Conservation (phyloP, 257 asterid species). For the Nicotiana knightiana region DNA sequence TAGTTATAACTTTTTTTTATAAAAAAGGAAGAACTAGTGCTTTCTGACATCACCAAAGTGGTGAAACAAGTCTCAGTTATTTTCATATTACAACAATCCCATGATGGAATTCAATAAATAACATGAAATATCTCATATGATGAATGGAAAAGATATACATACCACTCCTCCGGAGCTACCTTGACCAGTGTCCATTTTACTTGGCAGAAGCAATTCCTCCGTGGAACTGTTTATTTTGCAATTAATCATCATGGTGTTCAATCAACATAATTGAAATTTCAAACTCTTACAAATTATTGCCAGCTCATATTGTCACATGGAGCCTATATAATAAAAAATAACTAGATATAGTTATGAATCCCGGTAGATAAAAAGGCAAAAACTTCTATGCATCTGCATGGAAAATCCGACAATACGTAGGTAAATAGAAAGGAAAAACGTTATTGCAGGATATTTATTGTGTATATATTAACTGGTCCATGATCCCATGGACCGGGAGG, state of each 20-base stretch:
- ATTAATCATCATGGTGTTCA: not conserved
- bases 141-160: slow-evolving; percentile 18
- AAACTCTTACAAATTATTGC: not conserved
- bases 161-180: slow-evolving; percentile 32
- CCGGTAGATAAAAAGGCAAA: not conserved
- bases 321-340: not conserved
- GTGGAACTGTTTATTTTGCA: slow-evolving; percentile 34
- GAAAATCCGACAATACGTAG: not conserved
- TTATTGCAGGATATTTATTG: not conserved
- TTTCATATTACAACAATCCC: not conserved
- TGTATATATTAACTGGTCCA: too few species aligned
- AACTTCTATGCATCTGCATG: not conserved
- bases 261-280: not conserved
- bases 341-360: not conserved
- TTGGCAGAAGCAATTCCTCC: slow-evolving; percentile 73
- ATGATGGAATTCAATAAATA: not conserved
- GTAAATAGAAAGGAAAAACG: not conserved
- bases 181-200: slow-evolving; percentile 39
- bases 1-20: not conserved
- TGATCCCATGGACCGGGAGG: too few species aligned
- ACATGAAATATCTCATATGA: not conserved
- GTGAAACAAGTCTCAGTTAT: not conserved
- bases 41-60: not conserved
- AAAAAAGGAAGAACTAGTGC: not conserved
- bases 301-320: not conserved